Percentiles rank a stretch among this genome's conserved stretches.
Evolutionary conservation across 768 basidiomycete genomes (phyloP).

Genomic region (Amanita muscaria): DNA sequence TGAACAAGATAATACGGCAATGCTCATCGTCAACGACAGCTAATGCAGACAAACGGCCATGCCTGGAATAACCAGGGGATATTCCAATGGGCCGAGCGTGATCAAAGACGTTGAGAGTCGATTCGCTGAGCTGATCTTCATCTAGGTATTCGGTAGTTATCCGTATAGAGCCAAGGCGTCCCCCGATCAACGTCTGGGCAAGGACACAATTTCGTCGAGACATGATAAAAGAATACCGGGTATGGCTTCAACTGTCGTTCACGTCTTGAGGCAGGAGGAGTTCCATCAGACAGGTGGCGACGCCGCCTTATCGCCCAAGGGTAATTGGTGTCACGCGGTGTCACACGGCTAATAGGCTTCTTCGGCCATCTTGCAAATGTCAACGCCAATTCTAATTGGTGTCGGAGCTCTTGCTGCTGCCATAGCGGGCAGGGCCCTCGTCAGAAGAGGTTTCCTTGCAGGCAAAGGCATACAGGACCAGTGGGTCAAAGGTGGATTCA

Average conservation of each 20-base stretch:
- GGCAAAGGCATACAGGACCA: conserved; percentile 63
- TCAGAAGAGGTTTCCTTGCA: conserved; percentile 52
- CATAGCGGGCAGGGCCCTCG: conserved; percentile 60
- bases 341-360: neutral
- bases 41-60: conserved; percentile 35
- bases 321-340: neutral
- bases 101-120: conserved; percentile 21
- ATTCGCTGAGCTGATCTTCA: neutral
- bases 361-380: conserved; percentile 53
- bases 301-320: conserved; percentile 4
- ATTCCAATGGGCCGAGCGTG: conserved; percentile 37
- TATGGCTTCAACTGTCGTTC: no score
- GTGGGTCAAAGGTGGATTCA: conserved; percentile 93
- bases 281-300: no score
- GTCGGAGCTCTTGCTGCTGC: conserved; percentile 72
- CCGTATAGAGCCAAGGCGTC: neutral
- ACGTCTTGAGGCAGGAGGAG: no score
- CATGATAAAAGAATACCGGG: neutral
- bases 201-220: neutral
- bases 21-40: conserved; percentile 33
- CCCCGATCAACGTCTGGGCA: conserved; percentile 3
- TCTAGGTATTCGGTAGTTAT: conserved; percentile 1
- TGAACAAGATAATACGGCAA: conserved; percentile 29
- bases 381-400: conserved; percentile 71
- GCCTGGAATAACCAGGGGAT: conserved; percentile 38